Evolutionary conservation across 305 asterid species (phyloP), one percentile per base, ranked within the genome.

Genomic region (Euphrasia arctica): DNA sequence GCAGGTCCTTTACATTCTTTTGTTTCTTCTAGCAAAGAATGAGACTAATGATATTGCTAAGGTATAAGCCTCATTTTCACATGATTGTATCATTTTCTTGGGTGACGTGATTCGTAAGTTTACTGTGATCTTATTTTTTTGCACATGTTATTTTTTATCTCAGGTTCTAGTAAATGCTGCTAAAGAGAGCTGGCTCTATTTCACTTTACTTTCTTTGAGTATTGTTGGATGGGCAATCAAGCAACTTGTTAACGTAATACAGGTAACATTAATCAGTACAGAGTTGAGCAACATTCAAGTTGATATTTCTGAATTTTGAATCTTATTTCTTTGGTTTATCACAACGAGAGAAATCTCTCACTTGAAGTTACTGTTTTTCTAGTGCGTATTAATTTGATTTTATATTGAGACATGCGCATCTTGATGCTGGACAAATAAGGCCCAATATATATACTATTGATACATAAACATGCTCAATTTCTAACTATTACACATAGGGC

Each of bases 1-100:
- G 43, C 83, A 90, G 97, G 94, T 89, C 78, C 96, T 93, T 66
- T 90, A 93, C 79, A 83, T 93, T 5, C 65, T 81, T 71, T 61
- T 91, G 65, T 94, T 94, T 82, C 93, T 94, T 76, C 82, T 94
- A 14, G 95, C 97, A 5, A 77, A 79, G 72, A 82, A 77, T 45
- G 71, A 79, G 75, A 76, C 83, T 2, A 87, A 83, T 64, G 73
- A 77, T 66, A 74, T 90, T 67, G 63, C 73, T 60, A 78, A 74
- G 32, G 96, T 88, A 82, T 70, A 79, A 79, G 96, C 70, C 58
- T 71, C 67, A 5, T 63, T 41, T 58, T 27, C 61, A 62, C 22
- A 48, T 58, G 58, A 36, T 64, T 36, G 60, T 49, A 12, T 62
- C 49, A 22, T 62, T 25, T 22, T 1, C 63, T 62, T 41, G 64